Base-by-base conservation (phyloP, 192 early-diverging fungal genomes). In the Backusella circina region DNA sequence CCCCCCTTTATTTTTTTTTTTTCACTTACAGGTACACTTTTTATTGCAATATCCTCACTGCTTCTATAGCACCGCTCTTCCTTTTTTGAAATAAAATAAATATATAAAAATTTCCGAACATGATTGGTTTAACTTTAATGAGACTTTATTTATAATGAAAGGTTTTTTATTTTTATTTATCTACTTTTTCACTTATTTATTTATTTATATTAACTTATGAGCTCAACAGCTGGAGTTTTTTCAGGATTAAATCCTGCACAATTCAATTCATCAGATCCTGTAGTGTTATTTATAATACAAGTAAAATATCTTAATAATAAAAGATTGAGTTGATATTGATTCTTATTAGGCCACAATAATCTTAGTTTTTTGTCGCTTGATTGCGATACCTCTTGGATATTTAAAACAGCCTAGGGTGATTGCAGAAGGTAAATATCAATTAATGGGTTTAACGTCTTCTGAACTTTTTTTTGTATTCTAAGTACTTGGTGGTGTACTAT, bases 391-490 rank as follows among this genome's bases (percentile, higher is more conserved):
- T 2, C 79, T 98, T 21, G 79, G 78, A 18, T 83, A 84, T 32
- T 73, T 96, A 8, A 76, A 84, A 65, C 96, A 98, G 77, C 97
- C 97, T 1, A 79, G 86, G 3, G 97, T 96, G 47, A 97, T 98
- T 57, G 93, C 96, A 35, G 97, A 98, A 78, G 78, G 78, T 71
- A 79, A 38, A 30, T 6, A 32, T n/a, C 6, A 21, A 12, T 13
- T 3, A 39, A 13, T 9, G 9, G 38, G 16, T 28, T 36, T 13
- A 39, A 13, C 15, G 15, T 28, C 16, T 15, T 33, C 3, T 39
- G 10, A 38, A 32, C 30, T n/a, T 26, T 70, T 70, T 41, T 44
- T 18, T 30, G 13, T 32, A 32, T 10, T 9, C 1, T 41, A 64
- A 79, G 91, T 98, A 51, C 75, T 97, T 31, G 94, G 90, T 28